Evolutionary conservation across 1,284 basidiomycete species (phyloP).

Genomic region (Ganoderma sinense): DNA sequence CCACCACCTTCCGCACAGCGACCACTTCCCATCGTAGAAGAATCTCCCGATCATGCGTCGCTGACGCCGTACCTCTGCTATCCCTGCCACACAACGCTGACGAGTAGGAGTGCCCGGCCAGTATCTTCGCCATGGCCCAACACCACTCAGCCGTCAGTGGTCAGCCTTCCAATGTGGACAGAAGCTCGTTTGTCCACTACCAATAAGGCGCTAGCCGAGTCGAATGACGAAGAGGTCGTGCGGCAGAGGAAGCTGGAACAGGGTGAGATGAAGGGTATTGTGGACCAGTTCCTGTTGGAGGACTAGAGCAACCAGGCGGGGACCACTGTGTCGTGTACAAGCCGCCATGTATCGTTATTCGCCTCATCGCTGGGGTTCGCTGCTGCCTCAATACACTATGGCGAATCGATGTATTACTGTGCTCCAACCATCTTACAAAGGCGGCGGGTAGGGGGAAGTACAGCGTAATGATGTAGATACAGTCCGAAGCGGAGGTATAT

Average conservation of each 20-base stretch:
- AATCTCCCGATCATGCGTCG: constrained; percentile 5
- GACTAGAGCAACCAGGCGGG: background rate
- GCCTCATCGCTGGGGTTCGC: no score
- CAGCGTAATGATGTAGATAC: constrained; percentile 16
- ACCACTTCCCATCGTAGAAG: background rate
- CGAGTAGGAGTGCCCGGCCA: constrained; percentile 31
- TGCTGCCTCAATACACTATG: no score
- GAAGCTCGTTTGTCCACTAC: constrained; percentile 17
- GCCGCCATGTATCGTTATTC: background rate
- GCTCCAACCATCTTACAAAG: constrained; percentile 7
- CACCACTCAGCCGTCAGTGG: background rate
- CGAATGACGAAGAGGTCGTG: constrained; percentile 13
- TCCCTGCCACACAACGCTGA: constrained; percentile 33
- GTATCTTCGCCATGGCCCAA: constrained; percentile 25
- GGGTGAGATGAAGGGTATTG: constrained; percentile 31
- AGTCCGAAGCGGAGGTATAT: constrained; percentile 10
- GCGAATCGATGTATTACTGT: background rate
- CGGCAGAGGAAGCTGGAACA: constrained; percentile 17
- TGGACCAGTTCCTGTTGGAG: constrained; percentile 24
- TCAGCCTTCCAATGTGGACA: constrained; percentile 28
- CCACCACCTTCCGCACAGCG: background rate
- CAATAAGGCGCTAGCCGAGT: background rate
- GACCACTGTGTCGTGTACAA: background rate
- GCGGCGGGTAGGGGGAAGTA: background rate
- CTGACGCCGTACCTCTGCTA: constrained; percentile 33